Base-by-base conservation (phyloP, 1,284 basidiomycete species). In the Rhodotorula glutinis region DNA sequence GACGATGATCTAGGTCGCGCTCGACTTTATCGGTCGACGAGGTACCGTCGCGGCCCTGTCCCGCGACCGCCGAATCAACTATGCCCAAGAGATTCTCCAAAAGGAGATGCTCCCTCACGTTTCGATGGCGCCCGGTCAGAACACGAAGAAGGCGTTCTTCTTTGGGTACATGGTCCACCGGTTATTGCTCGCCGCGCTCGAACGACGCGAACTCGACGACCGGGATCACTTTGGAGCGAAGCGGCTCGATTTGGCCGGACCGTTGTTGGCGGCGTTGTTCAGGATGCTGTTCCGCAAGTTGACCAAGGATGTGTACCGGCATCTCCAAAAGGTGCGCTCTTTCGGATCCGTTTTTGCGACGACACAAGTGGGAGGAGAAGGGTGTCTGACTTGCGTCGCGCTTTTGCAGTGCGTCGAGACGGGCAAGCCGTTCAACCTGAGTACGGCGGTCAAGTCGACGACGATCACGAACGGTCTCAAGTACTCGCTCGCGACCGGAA, bases 161-260 rank as follows among this genome's bases (percentile, higher is more conserved):
- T 93, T 98, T 71, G 96, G 96, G n/a, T 98, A 98, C 80, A 99
- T 99, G 95, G 91, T 98, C 58, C 95, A 98, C 81, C 88, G 96
- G 66, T 83, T 99, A 33, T 82, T 97, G 9, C 85, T 97, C 23
- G 94, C 96, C 51, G 93, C 93, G 23, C 81, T 98, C 75, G 94
- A 98, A 77, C 85, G 96, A 63, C 85, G 96, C 76, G 96, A 98
- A 78, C 84, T 98, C 49, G 95, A 99, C 78, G 95, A 99, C 81
- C 92, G 95, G 82, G 95, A 99, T 82, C 96, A 99, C 80, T 98
- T 98, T 76, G 95, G 95, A 62, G 98, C 98, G 82, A 99, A 99
- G 82, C 87, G 95, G 59, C 83, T 98, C 71, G 95, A 99, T 80
- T 81, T 99, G 56, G 96, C 94, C 55, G 96, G 96, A 5, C 96